These are phyloP conservation scores for Penicillium verhagenii DNA, from an alignment of 495 filamentous ascomycete genomes.

Conservation along the genomic window DNA sequence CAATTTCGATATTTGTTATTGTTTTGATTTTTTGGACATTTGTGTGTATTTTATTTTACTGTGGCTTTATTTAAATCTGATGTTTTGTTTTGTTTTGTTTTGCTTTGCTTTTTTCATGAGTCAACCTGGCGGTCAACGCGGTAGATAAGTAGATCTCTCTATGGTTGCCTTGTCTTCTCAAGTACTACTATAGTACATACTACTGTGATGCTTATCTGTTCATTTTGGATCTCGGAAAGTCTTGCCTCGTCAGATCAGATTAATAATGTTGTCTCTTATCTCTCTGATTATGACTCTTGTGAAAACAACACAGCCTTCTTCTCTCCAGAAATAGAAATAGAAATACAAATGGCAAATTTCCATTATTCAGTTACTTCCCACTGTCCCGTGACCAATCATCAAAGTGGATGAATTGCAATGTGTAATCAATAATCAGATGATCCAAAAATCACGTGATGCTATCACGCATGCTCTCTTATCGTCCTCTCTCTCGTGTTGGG, in stretches of 20 bases:
- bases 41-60: background rate
- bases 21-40: background rate
- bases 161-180: background rate
- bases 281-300: background rate
- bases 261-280: background rate
- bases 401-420: too few relatives aligned
- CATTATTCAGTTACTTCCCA: background rate
- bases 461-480: conserved; percentile 6
- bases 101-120: background rate
- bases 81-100: background rate
- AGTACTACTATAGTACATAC: too few relatives aligned
- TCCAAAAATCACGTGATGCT: background rate
- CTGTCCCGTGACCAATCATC: background rate
- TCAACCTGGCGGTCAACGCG: conserved; percentile 1
- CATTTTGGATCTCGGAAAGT: too few relatives aligned
- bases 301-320: background rate
- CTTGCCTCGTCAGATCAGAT: too few relatives aligned
- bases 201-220: too few relatives aligned
- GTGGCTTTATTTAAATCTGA: background rate
- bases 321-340: background rate
- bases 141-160: background rate
- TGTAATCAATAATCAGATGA: too few relatives aligned
- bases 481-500: conserved; percentile 2
- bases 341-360: too few relatives aligned
- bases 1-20: too few relatives aligned